Evolutionary conservation across 257 asterid species (phyloP), one percentile per base, ranked within the genome.

Genomic region (Primulina tabacum): DNA sequence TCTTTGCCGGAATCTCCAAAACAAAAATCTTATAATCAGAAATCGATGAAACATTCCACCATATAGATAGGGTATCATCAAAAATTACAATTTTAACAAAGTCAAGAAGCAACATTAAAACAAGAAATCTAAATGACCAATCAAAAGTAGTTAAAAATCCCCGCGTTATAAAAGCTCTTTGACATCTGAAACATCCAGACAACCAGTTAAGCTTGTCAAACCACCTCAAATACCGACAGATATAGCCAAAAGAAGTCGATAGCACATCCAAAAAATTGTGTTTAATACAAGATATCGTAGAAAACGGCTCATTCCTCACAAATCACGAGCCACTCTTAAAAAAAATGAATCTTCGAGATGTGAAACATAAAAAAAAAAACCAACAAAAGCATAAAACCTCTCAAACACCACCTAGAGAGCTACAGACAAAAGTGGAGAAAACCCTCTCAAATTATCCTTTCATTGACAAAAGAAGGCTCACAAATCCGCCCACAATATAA

Each of bases 61-160:
- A 73, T 24, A 75, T 0, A 65, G 38, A 56, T 81, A 72, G 77
- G 75, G 60, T 80, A 79, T 71, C 65, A 63, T 77, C 34, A 76
- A 60, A 74, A 63, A 2, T 16, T 17, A 40, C 50, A 20, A 20
- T 37, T 67, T 43, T 38, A 73, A 73, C 70, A 56, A 73, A 57
- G 26, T 43, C 5, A 11, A 43, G 59, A 57, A 30, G 75, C 58
- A 76, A 37, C 18, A 61, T 43, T 56, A 35, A 33, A 59, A 14
- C 67, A 69, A 75, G 40, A 75, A 72, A 26, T 33, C 26, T 38
- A 63, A 20, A 60, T n/a, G 50, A 17, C 14, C 28, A 32, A 20
- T 11, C n/a, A 52, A 72, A 60, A 64, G 74, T 9, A 20, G 43
- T 11, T 9, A 71, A 56, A 78, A 75, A 64, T 40, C 62, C 71